A percentile compares a stretch with the other conserved stretches of the same genome.
Evolutionary conservation across 1,139 yeast genomes (phyloP).

Genomic region (Scheffersomyces parashehatae): DNA sequence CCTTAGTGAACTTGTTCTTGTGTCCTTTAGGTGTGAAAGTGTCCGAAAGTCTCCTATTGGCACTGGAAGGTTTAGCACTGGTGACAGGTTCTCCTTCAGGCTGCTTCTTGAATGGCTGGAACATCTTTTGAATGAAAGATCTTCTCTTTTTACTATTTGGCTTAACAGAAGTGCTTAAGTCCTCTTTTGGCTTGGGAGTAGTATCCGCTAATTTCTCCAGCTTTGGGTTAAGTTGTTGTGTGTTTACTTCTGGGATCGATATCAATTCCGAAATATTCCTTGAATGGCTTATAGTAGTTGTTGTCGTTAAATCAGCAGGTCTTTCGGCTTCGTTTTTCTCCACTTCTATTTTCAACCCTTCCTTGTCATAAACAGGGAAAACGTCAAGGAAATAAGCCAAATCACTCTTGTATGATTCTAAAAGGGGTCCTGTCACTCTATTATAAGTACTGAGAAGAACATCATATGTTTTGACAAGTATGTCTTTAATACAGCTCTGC

Average conservation of each 20-base stretch:
- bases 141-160: constrained; percentile 7
- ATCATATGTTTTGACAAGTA: constrained; percentile 20
- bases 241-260: background rate
- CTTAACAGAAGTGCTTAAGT: background rate
- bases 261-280: background rate
- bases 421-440: constrained; percentile 22
- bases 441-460: constrained; percentile 24
- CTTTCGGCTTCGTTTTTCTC: constrained; percentile 1
- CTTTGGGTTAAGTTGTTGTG: background rate
- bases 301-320: background rate
- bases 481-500: constrained; percentile 20
- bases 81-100: background rate
- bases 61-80: background rate
- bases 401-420: constrained; percentile 23
- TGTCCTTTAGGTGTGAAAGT: constrained; percentile 23
- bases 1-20: constrained; percentile 12
- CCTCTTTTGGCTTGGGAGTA: too few species aligned
- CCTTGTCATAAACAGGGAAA: constrained; percentile 11
- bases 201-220: background rate
- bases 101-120: constrained; percentile 15
- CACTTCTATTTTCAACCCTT: constrained; percentile 3
- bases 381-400: constrained; percentile 20
- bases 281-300: background rate
- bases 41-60: constrained; percentile 13
- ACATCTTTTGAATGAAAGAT: constrained; percentile 21